Evolutionary conservation across 2,329 filamentous ascomycete species (phyloP), one percentile per base, ranked within the genome.

Genomic region (Achaetomium macrosporum): DNA sequence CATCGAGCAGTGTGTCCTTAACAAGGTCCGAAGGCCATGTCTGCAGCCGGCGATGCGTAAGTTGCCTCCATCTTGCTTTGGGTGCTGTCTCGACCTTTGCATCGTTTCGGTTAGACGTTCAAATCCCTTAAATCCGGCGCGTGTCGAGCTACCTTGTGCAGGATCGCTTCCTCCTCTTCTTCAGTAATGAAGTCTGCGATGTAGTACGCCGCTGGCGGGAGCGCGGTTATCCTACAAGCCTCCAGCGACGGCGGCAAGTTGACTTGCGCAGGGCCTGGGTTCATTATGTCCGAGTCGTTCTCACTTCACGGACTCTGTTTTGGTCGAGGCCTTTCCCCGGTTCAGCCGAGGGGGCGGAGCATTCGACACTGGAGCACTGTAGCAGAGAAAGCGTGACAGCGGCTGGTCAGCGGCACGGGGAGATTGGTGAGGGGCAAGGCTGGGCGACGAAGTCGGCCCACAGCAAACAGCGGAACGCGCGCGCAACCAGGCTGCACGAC

Each of bases 1-100:
- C 77, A 48, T 85, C 83, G 20, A 97, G 76, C 1, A 99, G 79
- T 15, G 82, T 86, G 67, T 96, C 79, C 50, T 83, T 81, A 35
- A 89, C 85, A 10, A 97, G 81, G 52, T 89, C 82, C 2, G 88
- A 93, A 1, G 92, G 93, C 78, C 91, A 90, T 1, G 89, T 89
- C 75, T 97, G 91, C 1, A 99, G 81, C 40, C 92, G 85, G 51
- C 93, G 87, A 68, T 90, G 89, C n/a, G 86, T 83, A 51, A 99
- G 84, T 46, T 86, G 79, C 57, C 89, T 91, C 92, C 93, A 99
- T 66, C 84, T 80, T 25, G 87, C 85, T 57, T 83, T 84, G 25
- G 88, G 86, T 1, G 83, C 83, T 42, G 79, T 75, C 47, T 74
- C 72, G 61, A 86, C 80, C 77, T 70, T 76, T 72, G 12, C 20